A percentile compares a stretch with the other conserved stretches of the same genome.
phyloP scores from a whole-genome alignment of 2,329 filamentous ascomycete species.

The Blumeriella jaapii region DNA sequence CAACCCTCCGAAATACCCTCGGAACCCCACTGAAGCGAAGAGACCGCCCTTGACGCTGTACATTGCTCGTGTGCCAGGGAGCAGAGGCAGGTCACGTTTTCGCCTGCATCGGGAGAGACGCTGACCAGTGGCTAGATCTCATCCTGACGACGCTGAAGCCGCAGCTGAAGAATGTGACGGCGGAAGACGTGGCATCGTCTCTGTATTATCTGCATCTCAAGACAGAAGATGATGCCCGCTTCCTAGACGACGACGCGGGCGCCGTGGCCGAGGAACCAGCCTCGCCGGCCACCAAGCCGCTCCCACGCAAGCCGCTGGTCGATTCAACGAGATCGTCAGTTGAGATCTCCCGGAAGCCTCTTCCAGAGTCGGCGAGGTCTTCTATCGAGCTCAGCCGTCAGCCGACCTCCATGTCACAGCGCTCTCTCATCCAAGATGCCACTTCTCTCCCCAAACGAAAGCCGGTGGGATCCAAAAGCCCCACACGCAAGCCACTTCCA shows the following conservation, averaged over 20 bases:
- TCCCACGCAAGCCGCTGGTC: conserved; percentile 26
- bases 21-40: conserved; percentile 57
- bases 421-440: background rate
- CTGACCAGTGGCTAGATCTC: conserved; percentile 16
- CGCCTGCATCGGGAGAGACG: background rate
- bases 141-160: conserved; percentile 78
- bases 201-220: conserved; percentile 87
- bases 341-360: conserved; percentile 22
- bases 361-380: conserved; percentile 20
- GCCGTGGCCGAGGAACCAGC: conserved; percentile 6
- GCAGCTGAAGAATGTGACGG: conserved; percentile 75
- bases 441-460: conserved; percentile 7
- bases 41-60: conserved; percentile 73
- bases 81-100: conserved; percentile 50
- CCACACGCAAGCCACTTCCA: conserved; percentile 2
- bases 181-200: conserved; percentile 73
- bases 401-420: background rate
- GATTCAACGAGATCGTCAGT: conserved; percentile 19
- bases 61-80: conserved; percentile 86
- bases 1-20: conserved; percentile 77
- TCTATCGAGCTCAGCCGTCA: conserved; percentile 13
- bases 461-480: conserved; percentile 7
- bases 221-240: conserved; percentile 42
- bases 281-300: conserved; percentile 12
- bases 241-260: conserved; percentile 24